phyloP scores from a whole-genome alignment of 768 basidiomycete species.

The Termitomyces sp. region DNA sequence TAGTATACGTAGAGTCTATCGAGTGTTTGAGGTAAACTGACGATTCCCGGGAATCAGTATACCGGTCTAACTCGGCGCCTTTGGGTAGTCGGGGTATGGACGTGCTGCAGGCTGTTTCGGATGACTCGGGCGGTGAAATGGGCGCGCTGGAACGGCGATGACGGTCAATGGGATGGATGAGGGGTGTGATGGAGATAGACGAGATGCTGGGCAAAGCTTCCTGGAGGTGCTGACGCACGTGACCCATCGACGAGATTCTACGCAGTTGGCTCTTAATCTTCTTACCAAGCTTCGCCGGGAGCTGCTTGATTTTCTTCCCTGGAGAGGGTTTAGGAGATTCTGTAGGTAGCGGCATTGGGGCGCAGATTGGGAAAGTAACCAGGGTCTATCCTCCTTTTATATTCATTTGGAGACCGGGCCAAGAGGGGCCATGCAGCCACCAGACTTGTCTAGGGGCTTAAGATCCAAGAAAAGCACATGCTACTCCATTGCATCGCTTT shows the following conservation, averaged over 20 bases:
- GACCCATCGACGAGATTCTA: conserved; percentile 8
- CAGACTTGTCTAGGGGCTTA: background rate
- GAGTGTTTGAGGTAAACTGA: conserved; percentile 1
- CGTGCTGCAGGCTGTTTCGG: conserved; percentile 13
- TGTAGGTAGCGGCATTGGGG: conserved; percentile 8
- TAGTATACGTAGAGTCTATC: background rate
- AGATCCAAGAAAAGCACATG: conserved; percentile 1
- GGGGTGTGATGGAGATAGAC: conserved; percentile 27
- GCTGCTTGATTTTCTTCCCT: conserved; percentile 15
- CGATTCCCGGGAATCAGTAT: conserved; percentile 9
- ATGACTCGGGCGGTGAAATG: conserved; percentile 11
- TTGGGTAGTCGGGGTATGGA: conserved; percentile 11
- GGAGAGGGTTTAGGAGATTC: conserved; percentile 13
- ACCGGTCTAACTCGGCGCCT: background rate
- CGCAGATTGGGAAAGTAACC: background rate
- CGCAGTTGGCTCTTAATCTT: conserved; percentile 17
- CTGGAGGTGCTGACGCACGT: conserved; percentile 19
- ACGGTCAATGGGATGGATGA: conserved; percentile 33
- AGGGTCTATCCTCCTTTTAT: conserved; percentile 12
- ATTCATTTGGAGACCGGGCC: conserved; percentile 4
- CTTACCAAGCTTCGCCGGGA: conserved; percentile 19
- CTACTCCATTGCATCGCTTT: background rate
- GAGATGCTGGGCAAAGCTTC: conserved; percentile 20
- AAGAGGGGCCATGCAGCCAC: background rate
- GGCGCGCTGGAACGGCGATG: conserved; percentile 16